A percentile compares a stretch with the other conserved stretches of the same genome.
These are phyloP conservation scores for Tricladium varicosporioides DNA, from an alignment of 2,329 filamentous ascomycete genomes.

Conservation along the genomic window DNA sequence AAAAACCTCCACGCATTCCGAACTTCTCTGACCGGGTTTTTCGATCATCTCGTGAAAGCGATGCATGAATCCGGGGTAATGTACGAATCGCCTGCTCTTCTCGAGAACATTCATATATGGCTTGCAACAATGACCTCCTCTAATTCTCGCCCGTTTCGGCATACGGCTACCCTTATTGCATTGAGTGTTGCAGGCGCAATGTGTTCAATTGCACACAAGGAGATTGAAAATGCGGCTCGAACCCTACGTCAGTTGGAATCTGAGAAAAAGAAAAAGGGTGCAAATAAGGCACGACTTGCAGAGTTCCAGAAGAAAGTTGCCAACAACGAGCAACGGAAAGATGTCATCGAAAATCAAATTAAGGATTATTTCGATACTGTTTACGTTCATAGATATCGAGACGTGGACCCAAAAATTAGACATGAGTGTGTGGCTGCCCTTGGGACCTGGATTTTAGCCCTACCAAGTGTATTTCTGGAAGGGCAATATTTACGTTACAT, in stretches of 20 bases:
- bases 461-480: constrained; percentile 87
- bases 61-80: constrained; percentile 80
- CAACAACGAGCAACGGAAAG: constrained; percentile 34
- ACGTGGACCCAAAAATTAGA: constrained; percentile 86
- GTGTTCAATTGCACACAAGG: constrained; percentile 68
- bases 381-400: constrained; percentile 93
- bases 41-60: constrained; percentile 70
- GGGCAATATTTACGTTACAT: constrained; percentile 88
- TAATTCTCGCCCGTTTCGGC: constrained; percentile 82
- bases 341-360: constrained; percentile 67
- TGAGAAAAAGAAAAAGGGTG: constrained; percentile 69
- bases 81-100: constrained; percentile 67
- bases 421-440: constrained; percentile 85
- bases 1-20: constrained; percentile 78
- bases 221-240: constrained; percentile 71
- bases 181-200: constrained; percentile 77
- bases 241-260: constrained; percentile 75
- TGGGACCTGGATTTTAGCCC: constrained; percentile 81
- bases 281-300: constrained; percentile 75
- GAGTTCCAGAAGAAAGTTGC: constrained; percentile 71
- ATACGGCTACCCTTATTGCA: constrained; percentile 85
- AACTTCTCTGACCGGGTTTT: constrained; percentile 74
- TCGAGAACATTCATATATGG: constrained; percentile 91
- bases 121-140: constrained; percentile 88
- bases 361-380: constrained; percentile 88